These are phyloP conservation scores for Akanthomyces lecanii DNA, from an alignment of 2,329 filamentous ascomycete genomes.

Conservation along the genomic window DNA sequence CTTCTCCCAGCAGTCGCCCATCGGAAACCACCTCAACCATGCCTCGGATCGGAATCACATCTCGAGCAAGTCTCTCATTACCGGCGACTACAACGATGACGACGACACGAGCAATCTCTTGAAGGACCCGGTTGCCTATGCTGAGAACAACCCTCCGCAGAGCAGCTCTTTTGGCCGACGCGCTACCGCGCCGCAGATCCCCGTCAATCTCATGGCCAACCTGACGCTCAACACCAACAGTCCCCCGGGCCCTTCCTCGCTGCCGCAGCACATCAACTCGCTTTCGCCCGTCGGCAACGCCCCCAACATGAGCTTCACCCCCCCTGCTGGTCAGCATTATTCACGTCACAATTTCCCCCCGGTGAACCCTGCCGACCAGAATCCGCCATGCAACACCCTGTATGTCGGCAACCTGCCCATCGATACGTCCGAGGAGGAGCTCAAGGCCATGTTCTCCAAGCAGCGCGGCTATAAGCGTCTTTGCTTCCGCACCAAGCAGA, in stretches of 20 bases:
- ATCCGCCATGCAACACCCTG: conserved; percentile 94
- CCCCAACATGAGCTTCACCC: conserved; percentile 27
- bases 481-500: conserved; percentile 90
- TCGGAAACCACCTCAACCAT: conserved; percentile 57
- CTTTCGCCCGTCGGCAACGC: conserved; percentile 53
- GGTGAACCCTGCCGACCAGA: conserved; percentile 91
- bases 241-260: conserved; percentile 45
- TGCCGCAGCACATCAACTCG: conserved; percentile 45
- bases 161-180: conserved; percentile 47
- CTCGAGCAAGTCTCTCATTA: conserved; percentile 69
- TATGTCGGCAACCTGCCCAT: conserved; percentile 96
- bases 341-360: conserved; percentile 69
- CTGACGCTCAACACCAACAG: conserved; percentile 68
- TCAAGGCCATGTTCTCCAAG: conserved; percentile 89
- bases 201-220: conserved; percentile 62
- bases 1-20: conserved; percentile 70
- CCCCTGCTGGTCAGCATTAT: conserved; percentile 47
- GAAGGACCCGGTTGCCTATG: conserved; percentile 67
- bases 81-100: conserved; percentile 58
- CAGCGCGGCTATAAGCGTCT: conserved; percentile 93
- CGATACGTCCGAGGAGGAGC: conserved; percentile 89
- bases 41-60: conserved; percentile 51
- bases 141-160: conserved; percentile 49
- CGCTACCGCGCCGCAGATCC: conserved; percentile 67
- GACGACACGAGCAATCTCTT: conserved; percentile 71